Conservation (phyloP, 768 basidiomycete species). For the Mycena amicta region DNA sequence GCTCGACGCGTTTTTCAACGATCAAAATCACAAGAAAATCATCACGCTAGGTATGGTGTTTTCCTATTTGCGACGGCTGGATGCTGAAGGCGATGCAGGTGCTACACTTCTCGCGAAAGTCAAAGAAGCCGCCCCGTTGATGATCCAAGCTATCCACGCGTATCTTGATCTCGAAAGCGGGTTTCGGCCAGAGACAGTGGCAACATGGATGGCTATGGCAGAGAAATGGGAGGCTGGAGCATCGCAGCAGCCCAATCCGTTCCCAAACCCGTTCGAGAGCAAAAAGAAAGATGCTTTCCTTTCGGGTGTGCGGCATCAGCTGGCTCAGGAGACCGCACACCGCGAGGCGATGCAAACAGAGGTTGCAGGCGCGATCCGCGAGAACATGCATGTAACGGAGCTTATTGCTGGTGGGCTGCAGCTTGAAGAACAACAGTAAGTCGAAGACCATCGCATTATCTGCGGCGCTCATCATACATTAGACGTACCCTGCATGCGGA, state of each 20-base stretch:
- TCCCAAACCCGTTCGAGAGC: not conserved
- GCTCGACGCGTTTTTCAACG: constrained; percentile 31
- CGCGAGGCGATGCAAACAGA: not conserved
- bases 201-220: not conserved
- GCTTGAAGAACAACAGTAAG: not conserved
- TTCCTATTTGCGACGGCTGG: not conserved
- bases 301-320: constrained; percentile 4
- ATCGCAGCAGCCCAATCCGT: not conserved
- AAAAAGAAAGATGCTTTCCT: constrained; percentile 2
- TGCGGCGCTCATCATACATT: no score
- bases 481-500: no score
- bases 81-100: no score
- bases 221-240: not conserved
- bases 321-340: constrained; percentile 15
- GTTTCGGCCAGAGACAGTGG: not conserved
- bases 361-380: not conserved
- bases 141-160: not conserved
- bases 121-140: not conserved
- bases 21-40: constrained; percentile 15
- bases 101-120: not conserved
- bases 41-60: not conserved
- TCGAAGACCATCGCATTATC: no score
- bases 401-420: not conserved
- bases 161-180: not conserved
- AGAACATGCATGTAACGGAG: not conserved